These are phyloP conservation scores for Ceriops tagal DNA, from an alignment of 345 rosid genomes.

Conservation along the genomic window DNA sequence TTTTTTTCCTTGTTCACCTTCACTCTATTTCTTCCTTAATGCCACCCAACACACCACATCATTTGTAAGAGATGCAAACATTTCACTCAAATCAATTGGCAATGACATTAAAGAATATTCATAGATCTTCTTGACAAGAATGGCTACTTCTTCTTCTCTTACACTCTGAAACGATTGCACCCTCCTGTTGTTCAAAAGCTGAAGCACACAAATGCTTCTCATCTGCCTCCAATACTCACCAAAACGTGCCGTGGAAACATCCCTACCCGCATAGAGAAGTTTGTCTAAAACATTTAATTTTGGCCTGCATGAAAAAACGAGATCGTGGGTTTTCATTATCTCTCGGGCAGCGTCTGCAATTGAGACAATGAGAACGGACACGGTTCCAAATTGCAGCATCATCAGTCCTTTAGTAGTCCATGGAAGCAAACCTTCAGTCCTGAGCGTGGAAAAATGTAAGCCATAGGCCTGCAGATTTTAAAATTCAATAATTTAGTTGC, in stretches of 20 bases:
- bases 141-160: conserved; percentile 42
- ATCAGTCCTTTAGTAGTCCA: conserved; percentile 17
- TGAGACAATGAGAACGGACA: conserved; percentile 48
- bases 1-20: conserved; percentile 24
- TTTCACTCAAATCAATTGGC: conserved; percentile 38
- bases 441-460: too few relatives aligned
- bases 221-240: conserved; percentile 75
- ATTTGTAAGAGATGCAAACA: conserved; percentile 24
- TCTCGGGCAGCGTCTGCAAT: conserved; percentile 44
- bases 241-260: conserved; percentile 42
- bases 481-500: too few relatives aligned
- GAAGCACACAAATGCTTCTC: conserved; percentile 43
- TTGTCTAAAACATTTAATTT: conserved; percentile 9
- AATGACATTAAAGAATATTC: conserved; percentile 9
- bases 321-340: conserved; percentile 56
- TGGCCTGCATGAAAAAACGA: conserved; percentile 44
- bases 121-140: conserved; percentile 27
- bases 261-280: conserved; percentile 37
- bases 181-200: conserved; percentile 48
- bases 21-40: conserved; percentile 48
- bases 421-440: too few relatives aligned
- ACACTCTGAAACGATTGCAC: conserved; percentile 37
- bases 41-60: conserved; percentile 46
- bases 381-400: conserved; percentile 49
- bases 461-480: too few relatives aligned